Percentiles rank a stretch among this genome's conserved stretches.
phyloP scores from a whole-genome alignment of 768 basidiomycete species.

The Rhizopogon sp. region DNA sequence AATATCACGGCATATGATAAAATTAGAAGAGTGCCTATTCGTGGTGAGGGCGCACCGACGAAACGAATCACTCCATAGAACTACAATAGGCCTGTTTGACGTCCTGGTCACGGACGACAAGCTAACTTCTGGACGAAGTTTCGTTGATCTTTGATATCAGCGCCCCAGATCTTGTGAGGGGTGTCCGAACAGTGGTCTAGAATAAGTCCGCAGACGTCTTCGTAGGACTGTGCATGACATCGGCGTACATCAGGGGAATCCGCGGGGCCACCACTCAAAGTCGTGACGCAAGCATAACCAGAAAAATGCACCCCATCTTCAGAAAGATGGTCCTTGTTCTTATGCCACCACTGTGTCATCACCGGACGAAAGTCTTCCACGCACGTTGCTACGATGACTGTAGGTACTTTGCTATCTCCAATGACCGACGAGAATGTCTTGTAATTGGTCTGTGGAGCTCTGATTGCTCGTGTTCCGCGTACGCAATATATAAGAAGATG shows the following conservation, averaged over 20 bases:
- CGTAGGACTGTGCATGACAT: not conserved
- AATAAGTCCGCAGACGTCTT: not conserved
- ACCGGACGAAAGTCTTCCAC: slow-evolving; percentile 21
- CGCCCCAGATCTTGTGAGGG: not conserved
- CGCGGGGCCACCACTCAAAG: slow-evolving; percentile 5
- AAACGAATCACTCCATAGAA: no score
- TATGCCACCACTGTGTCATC: slow-evolving; percentile 33
- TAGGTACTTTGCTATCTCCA: slow-evolving; percentile 19
- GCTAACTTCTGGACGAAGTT: not conserved
- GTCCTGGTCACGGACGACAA: not conserved
- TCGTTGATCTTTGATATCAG: not conserved
- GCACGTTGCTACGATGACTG: slow-evolving; percentile 21
- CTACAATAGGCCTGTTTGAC: no score
- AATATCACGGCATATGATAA: no score
- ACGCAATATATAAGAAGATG: slow-evolving; percentile 24
- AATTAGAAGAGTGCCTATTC: no score
- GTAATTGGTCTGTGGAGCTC: slow-evolving; percentile 15
- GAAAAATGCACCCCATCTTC: slow-evolving; percentile 26
- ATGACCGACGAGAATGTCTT: slow-evolving; percentile 17
- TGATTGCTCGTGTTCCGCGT: slow-evolving; percentile 19
- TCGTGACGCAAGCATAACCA: slow-evolving; percentile 33
- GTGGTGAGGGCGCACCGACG: no score
- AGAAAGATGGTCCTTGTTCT: slow-evolving; percentile 21
- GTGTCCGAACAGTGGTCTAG: not conserved
- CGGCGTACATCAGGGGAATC: slow-evolving; percentile 6